Conservation (phyloP, 1,139 yeast species). For the Yamadazyma diospyri region DNA sequence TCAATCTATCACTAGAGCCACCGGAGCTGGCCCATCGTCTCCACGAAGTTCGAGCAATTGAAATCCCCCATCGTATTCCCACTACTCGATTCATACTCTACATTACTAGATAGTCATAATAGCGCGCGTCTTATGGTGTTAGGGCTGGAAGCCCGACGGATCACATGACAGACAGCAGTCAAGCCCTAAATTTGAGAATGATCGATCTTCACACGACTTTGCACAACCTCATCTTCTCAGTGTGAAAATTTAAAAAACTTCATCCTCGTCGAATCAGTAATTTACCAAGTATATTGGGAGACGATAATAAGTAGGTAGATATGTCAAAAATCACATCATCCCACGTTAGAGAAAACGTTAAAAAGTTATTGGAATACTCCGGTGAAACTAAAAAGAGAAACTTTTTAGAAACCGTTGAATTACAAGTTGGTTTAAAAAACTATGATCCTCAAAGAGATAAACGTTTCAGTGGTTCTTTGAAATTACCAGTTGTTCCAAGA, state of each 20-base stretch:
- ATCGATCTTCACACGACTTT: not conserved
- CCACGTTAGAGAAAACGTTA: conserved; percentile 96
- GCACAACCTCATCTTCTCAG: conserved; percentile 3
- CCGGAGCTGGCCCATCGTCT: not conserved
- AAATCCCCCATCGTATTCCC: conserved; percentile 1
- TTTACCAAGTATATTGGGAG: conserved; percentile 63
- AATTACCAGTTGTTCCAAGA: conserved; percentile 99
- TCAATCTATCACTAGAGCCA: conserved; percentile 8
- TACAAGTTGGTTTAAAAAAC: conserved; percentile 99
- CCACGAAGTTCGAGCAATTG: not conserved
- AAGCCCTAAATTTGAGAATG: no score
- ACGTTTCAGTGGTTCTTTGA: conserved; percentile 99
- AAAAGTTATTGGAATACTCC: conserved; percentile 87
- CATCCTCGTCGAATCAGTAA: conserved; percentile 51
- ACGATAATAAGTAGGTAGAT: conserved; percentile 43
- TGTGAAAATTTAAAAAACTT: conserved; percentile 9
- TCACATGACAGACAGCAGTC: conserved; percentile 1
- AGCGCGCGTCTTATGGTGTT: not conserved
- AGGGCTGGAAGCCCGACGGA: not conserved
- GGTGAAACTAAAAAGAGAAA: conserved; percentile 98
- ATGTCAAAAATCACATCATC: conserved; percentile 94
- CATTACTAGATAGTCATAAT: no score
- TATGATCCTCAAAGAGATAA: conserved; percentile 99
- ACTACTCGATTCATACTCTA: not conserved
- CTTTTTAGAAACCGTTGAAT: conserved; percentile 99